Base-by-base conservation (phyloP, 1,284 basidiomycete genomes). In the Rhodofomes roseus region DNA sequence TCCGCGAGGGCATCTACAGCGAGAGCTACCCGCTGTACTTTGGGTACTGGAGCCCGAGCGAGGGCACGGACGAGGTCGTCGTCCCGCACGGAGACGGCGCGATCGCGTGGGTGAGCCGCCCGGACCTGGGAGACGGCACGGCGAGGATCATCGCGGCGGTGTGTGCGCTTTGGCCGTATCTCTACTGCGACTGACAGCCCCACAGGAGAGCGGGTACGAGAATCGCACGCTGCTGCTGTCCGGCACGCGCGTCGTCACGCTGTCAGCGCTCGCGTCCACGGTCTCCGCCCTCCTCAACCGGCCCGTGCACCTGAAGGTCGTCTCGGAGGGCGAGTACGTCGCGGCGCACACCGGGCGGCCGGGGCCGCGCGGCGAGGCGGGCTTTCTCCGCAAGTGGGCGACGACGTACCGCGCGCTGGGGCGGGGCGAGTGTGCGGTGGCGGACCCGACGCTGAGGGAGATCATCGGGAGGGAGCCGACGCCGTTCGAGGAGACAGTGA, bases 1-100 rank as follows among this genome's bases (percentile, higher is more conserved):
- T 78, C 27, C 60, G 76, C 27, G 75, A 78, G 63, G 77, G 76
- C 7, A 73, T 77, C 31, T 77, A 78, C 58, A 71, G 68, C 62
- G 74, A 76, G 67, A 72, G 71, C 56, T 76, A 64, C 48, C 71
- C 74, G 57, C 64, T 76, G 27, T 76, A 76, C 60, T 66, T 77
- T 29, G 75, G 74, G 18, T 70, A 68, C 52, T 71, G 66, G 62
- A 64, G 66, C 57, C 63, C 65, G 0, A 46, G 27, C 25, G 62
- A 60, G 20, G 62, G 61, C 25, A 61, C 56, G 9, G 63, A 66
- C 54, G 70, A 71, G 60, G 68, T 70, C 39, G 48, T 65, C 31
- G 54, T 71, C 18, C 70, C 69, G 37, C 51, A 70, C 18, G 63
- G 67, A 27, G 72, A 74, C 52, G 73, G 73, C 7, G 66, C 60